Percentiles rank a stretch among this genome's conserved stretches.
Evolutionary conservation across 495 filamentous ascomycete genomes (phyloP).

Genomic region (Aspergillus incahuasiensis): DNA sequence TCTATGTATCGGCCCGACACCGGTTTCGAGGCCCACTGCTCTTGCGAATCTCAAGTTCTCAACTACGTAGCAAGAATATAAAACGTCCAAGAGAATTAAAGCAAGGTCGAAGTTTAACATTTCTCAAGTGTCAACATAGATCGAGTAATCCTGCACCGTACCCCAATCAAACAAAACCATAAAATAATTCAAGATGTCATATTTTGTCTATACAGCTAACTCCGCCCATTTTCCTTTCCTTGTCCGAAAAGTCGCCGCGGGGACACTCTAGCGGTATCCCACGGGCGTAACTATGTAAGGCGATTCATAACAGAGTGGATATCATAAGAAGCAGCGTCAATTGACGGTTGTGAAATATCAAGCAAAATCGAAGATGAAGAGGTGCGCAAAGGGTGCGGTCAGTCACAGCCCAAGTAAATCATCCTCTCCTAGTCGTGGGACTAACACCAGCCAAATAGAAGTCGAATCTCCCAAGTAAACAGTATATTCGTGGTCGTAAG

Average conservation of each 20-base stretch:
- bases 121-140: not conserved
- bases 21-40: too few relatives aligned
- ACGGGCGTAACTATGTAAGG: constrained; percentile 5
- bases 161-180: not conserved
- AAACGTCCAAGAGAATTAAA: too few relatives aligned
- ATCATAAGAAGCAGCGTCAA: constrained; percentile 19
- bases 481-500: constrained; percentile 17
- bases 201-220: constrained; percentile 21
- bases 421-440: not conserved
- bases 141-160: not conserved
- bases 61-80: too few relatives aligned
- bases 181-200: not conserved
- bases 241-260: not conserved
- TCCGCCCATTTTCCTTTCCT: constrained; percentile 12
- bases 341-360: constrained; percentile 8
- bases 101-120: too few relatives aligned
- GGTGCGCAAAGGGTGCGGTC: constrained; percentile 7
- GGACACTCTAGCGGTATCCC: not conserved
- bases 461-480: not conserved
- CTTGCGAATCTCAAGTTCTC: too few relatives aligned
- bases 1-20: too few relatives aligned
- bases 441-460: constrained; percentile 8
- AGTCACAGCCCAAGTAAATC: not conserved
- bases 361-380: constrained; percentile 19
- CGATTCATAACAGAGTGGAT: constrained; percentile 25